Evolutionary conservation across 78 protist species (phyloP), one percentile per base, ranked within the genome.

Genomic region (Emiliania huxleyi): DNA sequence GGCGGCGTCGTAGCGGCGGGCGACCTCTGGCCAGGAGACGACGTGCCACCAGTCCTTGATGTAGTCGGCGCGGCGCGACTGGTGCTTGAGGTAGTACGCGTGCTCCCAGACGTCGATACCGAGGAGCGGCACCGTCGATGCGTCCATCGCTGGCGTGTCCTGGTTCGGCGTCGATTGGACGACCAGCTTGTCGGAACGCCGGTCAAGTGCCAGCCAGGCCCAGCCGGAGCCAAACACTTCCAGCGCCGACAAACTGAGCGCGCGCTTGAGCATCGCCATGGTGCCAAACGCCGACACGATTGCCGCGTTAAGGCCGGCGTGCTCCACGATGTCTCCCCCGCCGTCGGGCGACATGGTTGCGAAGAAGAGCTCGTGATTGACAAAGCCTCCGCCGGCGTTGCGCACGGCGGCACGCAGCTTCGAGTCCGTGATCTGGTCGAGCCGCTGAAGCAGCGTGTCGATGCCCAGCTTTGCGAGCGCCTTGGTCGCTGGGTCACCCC

Each of bases 91-190:
- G 40, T 90, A 90, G 44, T 90, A 90, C 22, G 92, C 92, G 62
- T 90, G 92, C 56, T 90, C 92, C 92, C 92, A 90, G 4, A 90
- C 92, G 12, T 90, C 92, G 43, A 55, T 8, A 1, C 62, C 43
- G 29, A 45, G 49, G 3, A 44, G 44, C 1, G 52, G 49, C 19
- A 40, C 29, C 25, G 33, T n/a, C 38, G 38, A 5, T 3, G n/a
- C 38, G 38, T 21, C 22, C 56, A 45, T 48, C 49, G 8, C 37
- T 8, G 69, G 84, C 42, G 42, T 25, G 37, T 90, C 87, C 29
- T 77, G 87, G 46, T 77, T 77, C 37, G 87, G 37, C 21, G 79
- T 45, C 22, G 81, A 19, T 1, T 0, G 19, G 77, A 90, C 12
- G 55, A 44, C 21, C 22, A 90, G 38, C 56, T 49, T 25, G 2